Evolutionary conservation across 192 early-diverging fungal genomes (phyloP), one percentile per base, ranked within the genome.

Genomic region (Coemansia sp.): DNA sequence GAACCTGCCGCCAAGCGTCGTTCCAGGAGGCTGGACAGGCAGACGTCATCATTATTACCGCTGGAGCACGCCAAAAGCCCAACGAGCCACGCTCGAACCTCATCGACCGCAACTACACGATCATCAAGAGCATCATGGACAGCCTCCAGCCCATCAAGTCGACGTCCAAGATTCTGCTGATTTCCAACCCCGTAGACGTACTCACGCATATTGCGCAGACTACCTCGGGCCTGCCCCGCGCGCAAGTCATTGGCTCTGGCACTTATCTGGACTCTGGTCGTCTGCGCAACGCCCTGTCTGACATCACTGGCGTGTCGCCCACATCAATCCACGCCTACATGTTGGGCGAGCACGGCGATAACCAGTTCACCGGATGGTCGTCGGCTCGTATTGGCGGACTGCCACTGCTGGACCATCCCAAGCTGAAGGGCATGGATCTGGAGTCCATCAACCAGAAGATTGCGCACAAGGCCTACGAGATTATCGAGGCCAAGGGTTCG

Each of bases 341-440:
- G 60, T 77, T 95, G 13, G 93, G 93, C 47, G 93, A 95, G 72
- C 93, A 95, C 41, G 93, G 92, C 62, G 92, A 95, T 66, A 89
- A 86, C 26, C 93, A 95, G 83, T 88, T 95, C 25, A 87, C 90
- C 18, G 89, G 88, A 7, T 95, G 93, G 93, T 85, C 86, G 28
- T 76, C 89, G 2, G 91, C 89, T 0, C 82, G 75, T 2, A 86
- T 93, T 35, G 93, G 86, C 23, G 89, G 91, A 26, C 84, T 86
- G 16, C 87, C 89, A 5, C 61, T 94, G 35, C 61, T 91, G 0
- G 68, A 83, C 0, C 88, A 91, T 56, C 86, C 87, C 12, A 79
- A 86, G 53, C 79, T 93, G 59, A 37, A 88, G 62, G 68, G 35
- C 7, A 37, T 90, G 23, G 85, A 93, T 45, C 69, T 72, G 34